Percentiles rank a stretch among this genome's conserved stretches.
These are phyloP conservation scores for Phytophthora sp. DNA, from an alignment of 352 stramenopile species.

Conservation along the genomic window DNA sequence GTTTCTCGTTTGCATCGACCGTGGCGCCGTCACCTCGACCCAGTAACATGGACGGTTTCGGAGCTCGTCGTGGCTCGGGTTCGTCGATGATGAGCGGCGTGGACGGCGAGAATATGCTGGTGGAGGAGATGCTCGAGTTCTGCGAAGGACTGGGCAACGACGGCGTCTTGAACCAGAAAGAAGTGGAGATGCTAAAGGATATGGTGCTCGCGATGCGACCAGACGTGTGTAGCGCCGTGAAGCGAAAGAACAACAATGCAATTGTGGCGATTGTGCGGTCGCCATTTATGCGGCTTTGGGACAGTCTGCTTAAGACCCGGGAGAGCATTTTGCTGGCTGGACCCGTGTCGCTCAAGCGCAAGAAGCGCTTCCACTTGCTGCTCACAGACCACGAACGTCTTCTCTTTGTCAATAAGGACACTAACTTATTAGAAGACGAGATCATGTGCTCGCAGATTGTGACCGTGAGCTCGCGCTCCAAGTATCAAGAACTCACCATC, in stretches of 20 bases:
- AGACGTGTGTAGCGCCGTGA: slow-evolving; percentile 77
- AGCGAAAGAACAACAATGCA: slow-evolving; percentile 83
- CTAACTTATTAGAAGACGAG: slow-evolving; percentile 89
- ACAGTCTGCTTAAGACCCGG: slow-evolving; percentile 82
- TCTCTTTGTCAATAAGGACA: slow-evolving; percentile 89
- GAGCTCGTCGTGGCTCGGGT: slow-evolving; percentile 50
- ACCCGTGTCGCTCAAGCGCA: slow-evolving; percentile 82
- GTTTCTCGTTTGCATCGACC: slow-evolving; percentile 78
- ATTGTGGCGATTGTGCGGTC: slow-evolving; percentile 84
- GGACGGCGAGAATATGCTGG: slow-evolving; percentile 66
- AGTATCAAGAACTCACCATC: slow-evolving; percentile 79
- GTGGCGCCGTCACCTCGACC: slow-evolving; percentile 67
- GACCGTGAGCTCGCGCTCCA: slow-evolving; percentile 83
- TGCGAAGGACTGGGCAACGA: slow-evolving; percentile 68
- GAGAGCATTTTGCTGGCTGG: slow-evolving; percentile 83
- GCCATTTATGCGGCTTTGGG: slow-evolving; percentile 84
- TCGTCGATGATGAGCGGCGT: slow-evolving; percentile 52
- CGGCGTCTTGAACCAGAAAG: slow-evolving; percentile 59
- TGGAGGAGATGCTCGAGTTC: slow-evolving; percentile 89
- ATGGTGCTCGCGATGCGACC: slow-evolving; percentile 80
- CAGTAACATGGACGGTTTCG: slow-evolving; percentile 39
- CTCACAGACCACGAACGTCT: slow-evolving; percentile 87
- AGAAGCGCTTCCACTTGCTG: slow-evolving; percentile 85
- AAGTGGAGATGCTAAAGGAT: slow-evolving; percentile 78
- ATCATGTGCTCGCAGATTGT: slow-evolving; percentile 90